phyloP scores from a whole-genome alignment of 805 yeast genomes.

The Ogataea siamensis region DNA sequence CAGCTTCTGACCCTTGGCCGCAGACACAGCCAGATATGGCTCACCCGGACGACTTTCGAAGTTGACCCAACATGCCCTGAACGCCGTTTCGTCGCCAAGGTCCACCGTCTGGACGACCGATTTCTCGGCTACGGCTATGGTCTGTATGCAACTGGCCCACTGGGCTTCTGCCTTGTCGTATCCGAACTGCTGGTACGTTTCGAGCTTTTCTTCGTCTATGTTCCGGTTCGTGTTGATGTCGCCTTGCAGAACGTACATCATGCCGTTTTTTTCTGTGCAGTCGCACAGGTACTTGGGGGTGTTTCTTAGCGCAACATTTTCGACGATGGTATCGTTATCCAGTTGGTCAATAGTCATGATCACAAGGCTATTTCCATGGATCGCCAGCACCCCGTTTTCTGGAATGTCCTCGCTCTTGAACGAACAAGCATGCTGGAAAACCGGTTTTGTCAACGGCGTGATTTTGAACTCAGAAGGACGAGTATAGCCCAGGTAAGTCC shows the following conservation, averaged over 20 bases:
- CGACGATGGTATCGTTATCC: slow-evolving; percentile 34
- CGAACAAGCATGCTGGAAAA: slow-evolving; percentile 45
- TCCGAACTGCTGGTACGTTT: slow-evolving; percentile 46
- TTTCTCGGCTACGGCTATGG: slow-evolving; percentile 36
- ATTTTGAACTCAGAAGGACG: slow-evolving; percentile 37
- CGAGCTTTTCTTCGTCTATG: slow-evolving; percentile 33
- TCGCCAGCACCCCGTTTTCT: slow-evolving; percentile 61
- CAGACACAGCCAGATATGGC: slow-evolving; percentile 46
- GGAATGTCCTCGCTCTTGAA: slow-evolving; percentile 63
- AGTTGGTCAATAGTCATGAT: slow-evolving; percentile 54
- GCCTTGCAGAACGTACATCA: slow-evolving; percentile 44
- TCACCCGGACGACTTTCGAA: slow-evolving; percentile 31
- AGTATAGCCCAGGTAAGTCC: slow-evolving; percentile 55
- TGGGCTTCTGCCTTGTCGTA: slow-evolving; percentile 28
- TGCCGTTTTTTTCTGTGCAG: slow-evolving; percentile 23
- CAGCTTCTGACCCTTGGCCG: slow-evolving; percentile 32
- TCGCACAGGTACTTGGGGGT: slow-evolving; percentile 48
- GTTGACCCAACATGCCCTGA: slow-evolving; percentile 36
- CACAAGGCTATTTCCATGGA: slow-evolving; percentile 48
- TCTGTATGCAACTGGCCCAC: slow-evolving; percentile 59
- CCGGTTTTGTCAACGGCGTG: slow-evolving; percentile 46
- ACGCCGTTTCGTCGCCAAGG: slow-evolving; percentile 42
- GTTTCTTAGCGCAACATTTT: slow-evolving; percentile 44
- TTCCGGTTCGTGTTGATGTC: slow-evolving; percentile 39
- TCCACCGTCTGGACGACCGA: slow-evolving; percentile 44